A percentile compares a stretch with the other conserved stretches of the same genome.
phyloP scores from a whole-genome alignment of 1,284 basidiomycete genomes.

The Coniferiporia weirii region DNA sequence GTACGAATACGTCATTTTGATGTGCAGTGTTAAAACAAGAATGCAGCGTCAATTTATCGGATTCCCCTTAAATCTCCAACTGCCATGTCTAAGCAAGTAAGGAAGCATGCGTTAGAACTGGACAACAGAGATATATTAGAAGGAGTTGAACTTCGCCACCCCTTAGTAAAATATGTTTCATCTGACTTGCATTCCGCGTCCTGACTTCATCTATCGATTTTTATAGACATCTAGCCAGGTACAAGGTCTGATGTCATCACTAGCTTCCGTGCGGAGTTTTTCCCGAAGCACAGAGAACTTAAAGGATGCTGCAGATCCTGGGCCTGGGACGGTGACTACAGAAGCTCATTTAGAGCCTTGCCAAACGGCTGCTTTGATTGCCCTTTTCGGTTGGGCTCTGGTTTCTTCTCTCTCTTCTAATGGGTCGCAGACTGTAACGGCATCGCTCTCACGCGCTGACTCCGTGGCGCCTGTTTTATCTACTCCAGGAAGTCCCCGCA shows the following conservation, averaged over 20 bases:
- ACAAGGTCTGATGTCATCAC: conserved; percentile 27
- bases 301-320: not conserved
- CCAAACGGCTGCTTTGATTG: conserved; percentile 49
- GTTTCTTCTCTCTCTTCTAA: conserved; percentile 28
- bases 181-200: conserved; percentile 13
- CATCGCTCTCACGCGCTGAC: conserved; percentile 36
- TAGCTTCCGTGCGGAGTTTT: conserved; percentile 25
- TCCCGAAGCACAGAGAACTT: not conserved
- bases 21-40: not conserved
- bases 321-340: not conserved
- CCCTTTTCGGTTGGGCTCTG: conserved; percentile 68
- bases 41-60: conserved; percentile 64
- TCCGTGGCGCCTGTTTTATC: conserved; percentile 33
- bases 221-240: conserved; percentile 32
- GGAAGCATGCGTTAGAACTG: conserved; percentile 46
- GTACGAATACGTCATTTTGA: conserved; percentile 22
- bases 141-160: conserved; percentile 60
- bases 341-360: conserved; percentile 34
- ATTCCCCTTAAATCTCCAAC: conserved; percentile 64
- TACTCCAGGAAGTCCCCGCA: conserved; percentile 1
- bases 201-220: conserved; percentile 12
- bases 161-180: conserved; percentile 45
- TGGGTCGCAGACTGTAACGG: conserved; percentile 30
- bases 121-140: conserved; percentile 40
- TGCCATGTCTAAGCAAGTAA: conserved; percentile 54